Evolutionary conservation across 106 monocot genomes (phyloP).

Genomic region (Dendrobium chrysotoxum): DNA sequence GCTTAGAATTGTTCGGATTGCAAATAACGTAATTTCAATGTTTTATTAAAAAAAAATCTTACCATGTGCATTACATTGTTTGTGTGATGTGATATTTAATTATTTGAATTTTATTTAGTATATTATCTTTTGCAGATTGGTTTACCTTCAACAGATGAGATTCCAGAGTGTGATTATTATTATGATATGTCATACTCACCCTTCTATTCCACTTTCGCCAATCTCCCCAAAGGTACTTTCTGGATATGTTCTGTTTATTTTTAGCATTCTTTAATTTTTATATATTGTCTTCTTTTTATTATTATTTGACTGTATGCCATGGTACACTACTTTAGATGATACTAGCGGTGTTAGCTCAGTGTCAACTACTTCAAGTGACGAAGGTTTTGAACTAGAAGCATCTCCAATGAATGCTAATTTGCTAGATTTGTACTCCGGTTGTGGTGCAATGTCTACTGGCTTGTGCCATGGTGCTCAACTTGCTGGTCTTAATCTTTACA

Average conservation of each 20-base stretch:
- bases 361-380: slow-evolving; percentile 6
- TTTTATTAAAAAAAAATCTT: slow-evolving; percentile 1
- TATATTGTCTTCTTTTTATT: not conserved
- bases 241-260: not conserved
- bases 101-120: not conserved
- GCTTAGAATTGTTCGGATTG: slow-evolving; percentile 13
- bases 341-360: not conserved
- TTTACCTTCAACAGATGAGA: slow-evolving; percentile 5
- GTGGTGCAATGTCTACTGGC: slow-evolving; percentile 75
- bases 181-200: slow-evolving; percentile 27
- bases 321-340: not conserved
- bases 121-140: slow-evolving; percentile 8
- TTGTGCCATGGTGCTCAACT: slow-evolving; percentile 51
- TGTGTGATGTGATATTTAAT: not conserved
- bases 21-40: slow-evolving; percentile 13
- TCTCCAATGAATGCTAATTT: not conserved
- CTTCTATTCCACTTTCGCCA: slow-evolving; percentile 42
- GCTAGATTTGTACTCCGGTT: slow-evolving; percentile 46
- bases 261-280: not conserved
- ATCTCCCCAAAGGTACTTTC: slow-evolving; percentile 16
- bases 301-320: not conserved
- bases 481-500: slow-evolving; percentile 38
- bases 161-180: slow-evolving; percentile 13
- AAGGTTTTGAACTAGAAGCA: not conserved
- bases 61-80: not conserved